Percentiles rank a stretch among this genome's conserved stretches.
These are phyloP conservation scores for Tolypocladium paradoxum DNA, from an alignment of 2,329 filamentous ascomycete genomes.

Conservation along the genomic window DNA sequence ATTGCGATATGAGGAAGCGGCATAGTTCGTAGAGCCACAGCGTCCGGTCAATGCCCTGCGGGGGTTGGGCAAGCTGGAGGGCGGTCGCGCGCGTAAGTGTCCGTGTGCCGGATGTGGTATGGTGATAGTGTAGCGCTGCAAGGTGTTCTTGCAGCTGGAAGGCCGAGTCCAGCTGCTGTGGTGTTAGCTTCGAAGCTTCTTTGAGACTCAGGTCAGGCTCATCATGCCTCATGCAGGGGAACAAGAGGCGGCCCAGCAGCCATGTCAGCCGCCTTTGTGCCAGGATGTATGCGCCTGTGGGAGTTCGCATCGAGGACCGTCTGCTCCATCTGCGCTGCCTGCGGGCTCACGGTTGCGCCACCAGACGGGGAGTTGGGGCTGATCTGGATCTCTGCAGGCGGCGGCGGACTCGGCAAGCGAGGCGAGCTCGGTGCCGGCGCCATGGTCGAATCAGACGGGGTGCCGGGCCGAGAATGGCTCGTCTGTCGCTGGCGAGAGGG, in stretches of 20 bases:
- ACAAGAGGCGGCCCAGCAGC: conserved; percentile 81
- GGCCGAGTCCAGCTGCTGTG: conserved; percentile 74
- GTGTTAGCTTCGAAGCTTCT: conserved; percentile 5
- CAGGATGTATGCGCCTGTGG: conserved; percentile 77
- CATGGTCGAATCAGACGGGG: conserved; percentile 26
- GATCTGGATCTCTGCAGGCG: conserved; percentile 88
- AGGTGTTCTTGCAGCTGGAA: conserved; percentile 97
- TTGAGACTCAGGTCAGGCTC: neutral
- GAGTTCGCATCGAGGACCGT: conserved; percentile 61
- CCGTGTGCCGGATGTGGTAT: conserved; percentile 55
- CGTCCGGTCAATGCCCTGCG: conserved; percentile 70
- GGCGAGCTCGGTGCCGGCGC: conserved; percentile 66
- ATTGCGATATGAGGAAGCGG: conserved; percentile 88
- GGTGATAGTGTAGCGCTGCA: conserved; percentile 77
- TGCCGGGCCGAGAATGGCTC: neutral
- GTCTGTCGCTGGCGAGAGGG: neutral
- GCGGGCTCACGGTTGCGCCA: conserved; percentile 40
- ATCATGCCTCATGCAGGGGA: conserved; percentile 66
- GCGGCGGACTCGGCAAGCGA: conserved; percentile 87
- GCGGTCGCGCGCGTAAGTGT: conserved; percentile 71
- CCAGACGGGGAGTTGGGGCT: conserved; percentile 65
- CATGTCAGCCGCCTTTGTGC: conserved; percentile 89
- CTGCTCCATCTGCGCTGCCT: conserved; percentile 52
- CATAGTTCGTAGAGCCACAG: conserved; percentile 98
- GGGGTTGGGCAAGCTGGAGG: conserved; percentile 64